Evolutionary conservation across 257 asterid species (phyloP).

Genomic region (Penstemon barbatus): DNA sequence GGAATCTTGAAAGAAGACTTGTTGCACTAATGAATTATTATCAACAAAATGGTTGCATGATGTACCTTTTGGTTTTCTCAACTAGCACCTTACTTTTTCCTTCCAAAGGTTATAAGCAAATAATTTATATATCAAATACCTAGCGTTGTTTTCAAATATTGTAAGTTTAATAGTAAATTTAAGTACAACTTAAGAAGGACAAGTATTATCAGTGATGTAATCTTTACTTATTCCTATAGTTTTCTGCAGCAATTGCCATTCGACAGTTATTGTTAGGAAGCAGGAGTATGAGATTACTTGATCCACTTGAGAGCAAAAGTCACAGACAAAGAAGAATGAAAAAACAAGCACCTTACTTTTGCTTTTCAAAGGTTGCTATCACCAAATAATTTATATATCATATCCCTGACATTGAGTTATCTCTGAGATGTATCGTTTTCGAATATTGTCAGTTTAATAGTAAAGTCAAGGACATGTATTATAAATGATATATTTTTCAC

Average conservation of each 20-base stretch:
- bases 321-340: too few relatives aligned
- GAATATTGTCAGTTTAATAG: neutral
- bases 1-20: neutral
- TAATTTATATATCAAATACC: constrained; percentile 2
- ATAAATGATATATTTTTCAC: neutral
- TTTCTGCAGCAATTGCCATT: neutral
- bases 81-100: constrained; percentile 13
- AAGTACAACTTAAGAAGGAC: neutral
- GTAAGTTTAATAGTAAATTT: neutral
- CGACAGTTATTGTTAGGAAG: too few relatives aligned
- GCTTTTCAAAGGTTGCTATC: neutral
- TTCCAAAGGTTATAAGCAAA: neutral
- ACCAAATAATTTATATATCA: constrained; percentile 5
- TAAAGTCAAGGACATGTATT: neutral
- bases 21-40: neutral
- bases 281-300: too few relatives aligned
- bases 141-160: neutral
- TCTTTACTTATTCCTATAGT: neutral
- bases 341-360: constrained; percentile 13
- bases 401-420: neutral
- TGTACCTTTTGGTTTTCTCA: constrained; percentile 5
- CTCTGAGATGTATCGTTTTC: too few relatives aligned
- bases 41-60: constrained; percentile 11
- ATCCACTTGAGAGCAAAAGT: too few relatives aligned
- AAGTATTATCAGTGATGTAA: neutral